phyloP scores from a whole-genome alignment of 2,329 filamentous ascomycete genomes.

The Stromatinia cepivora region DNA sequence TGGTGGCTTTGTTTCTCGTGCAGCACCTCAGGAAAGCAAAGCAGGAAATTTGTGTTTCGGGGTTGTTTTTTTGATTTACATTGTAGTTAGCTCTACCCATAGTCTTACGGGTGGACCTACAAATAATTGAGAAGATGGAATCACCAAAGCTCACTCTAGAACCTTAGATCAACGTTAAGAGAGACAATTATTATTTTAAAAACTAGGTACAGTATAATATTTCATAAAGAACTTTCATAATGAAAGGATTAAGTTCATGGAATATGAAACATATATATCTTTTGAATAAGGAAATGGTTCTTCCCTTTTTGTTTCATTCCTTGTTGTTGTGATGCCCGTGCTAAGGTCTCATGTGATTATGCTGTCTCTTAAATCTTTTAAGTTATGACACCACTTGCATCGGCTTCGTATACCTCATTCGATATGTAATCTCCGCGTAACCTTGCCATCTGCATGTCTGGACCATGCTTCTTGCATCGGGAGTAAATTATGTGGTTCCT shows the following conservation, averaged over 20 bases:
- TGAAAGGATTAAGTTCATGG: not conserved
- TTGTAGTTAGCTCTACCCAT: not conserved
- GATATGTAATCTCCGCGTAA: slow-evolving; percentile 23
- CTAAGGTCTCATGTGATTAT: slow-evolving; percentile 13
- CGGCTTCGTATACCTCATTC: slow-evolving; percentile 8
- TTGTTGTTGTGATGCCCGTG: not conserved
- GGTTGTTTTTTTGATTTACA: not conserved
- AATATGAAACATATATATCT: slow-evolving; percentile 11
- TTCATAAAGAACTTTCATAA: not conserved
- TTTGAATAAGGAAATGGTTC: slow-evolving; percentile 6
- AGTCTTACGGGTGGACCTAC: not conserved
- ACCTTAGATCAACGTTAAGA: slow-evolving; percentile 21
- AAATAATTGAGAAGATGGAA: not conserved
- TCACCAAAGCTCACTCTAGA: slow-evolving; percentile 15
- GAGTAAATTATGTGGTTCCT: slow-evolving; percentile 18
- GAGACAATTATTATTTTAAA: slow-evolving; percentile 3
- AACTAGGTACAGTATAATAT: not conserved
- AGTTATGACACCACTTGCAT: slow-evolving; percentile 8
- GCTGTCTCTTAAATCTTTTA: not conserved
- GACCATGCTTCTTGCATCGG: slow-evolving; percentile 15
- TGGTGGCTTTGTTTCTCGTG: slow-evolving; percentile 2
- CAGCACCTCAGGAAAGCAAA: slow-evolving; percentile 12
- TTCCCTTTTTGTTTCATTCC: not conserved
- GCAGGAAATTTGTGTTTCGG: slow-evolving; percentile 23
- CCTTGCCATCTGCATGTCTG: slow-evolving; percentile 19